Evolutionary conservation across 371 early-diverging fungal genomes (phyloP).

Genomic region (Syncephalis fuscata): DNA sequence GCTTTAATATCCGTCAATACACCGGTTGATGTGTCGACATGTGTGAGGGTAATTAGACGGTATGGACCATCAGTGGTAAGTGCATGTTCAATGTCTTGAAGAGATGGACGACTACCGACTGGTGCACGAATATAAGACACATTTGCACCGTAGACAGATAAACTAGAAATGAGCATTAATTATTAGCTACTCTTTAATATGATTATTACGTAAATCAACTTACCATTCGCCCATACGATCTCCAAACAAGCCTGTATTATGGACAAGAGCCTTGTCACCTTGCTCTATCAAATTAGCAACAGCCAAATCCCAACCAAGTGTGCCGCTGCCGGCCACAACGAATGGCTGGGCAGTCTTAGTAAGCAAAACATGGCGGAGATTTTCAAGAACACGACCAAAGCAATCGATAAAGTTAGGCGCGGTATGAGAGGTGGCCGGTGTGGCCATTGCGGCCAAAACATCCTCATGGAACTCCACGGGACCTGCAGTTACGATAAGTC

Average conservation of each 20-base stretch:
- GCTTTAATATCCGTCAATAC: constrained; percentile 70
- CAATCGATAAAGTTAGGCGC: constrained; percentile 75
- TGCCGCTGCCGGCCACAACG: constrained; percentile 86
- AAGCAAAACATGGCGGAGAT: constrained; percentile 61
- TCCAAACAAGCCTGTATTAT: constrained; percentile 91
- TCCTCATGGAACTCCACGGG: constrained; percentile 89
- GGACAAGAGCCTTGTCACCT: constrained; percentile 74
- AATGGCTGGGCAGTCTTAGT: constrained; percentile 84
- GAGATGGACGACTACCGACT: constrained; percentile 44
- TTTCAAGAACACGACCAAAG: constrained; percentile 75
- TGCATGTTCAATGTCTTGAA: constrained; percentile 31
- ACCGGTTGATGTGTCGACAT: constrained; percentile 94
- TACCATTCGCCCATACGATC: constrained; percentile 89
- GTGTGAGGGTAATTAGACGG: constrained; percentile 83
- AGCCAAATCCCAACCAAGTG: constrained; percentile 89
- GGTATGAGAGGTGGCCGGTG: constrained; percentile 86
- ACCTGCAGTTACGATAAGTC: constrained; percentile 20
- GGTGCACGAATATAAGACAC: constrained; percentile 51
- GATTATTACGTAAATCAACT: constrained; percentile 2
- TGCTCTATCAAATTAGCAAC: constrained; percentile 80
- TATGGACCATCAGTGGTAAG: constrained; percentile 29
- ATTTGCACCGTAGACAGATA: constrained; percentile 76
- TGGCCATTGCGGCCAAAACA: constrained; percentile 74
- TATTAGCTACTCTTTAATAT: background rate
- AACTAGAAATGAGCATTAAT: constrained; percentile 20